These are phyloP conservation scores for Cyberlindnera petersonii DNA, from an alignment of 805 yeast genomes.

Conservation along the genomic window DNA sequence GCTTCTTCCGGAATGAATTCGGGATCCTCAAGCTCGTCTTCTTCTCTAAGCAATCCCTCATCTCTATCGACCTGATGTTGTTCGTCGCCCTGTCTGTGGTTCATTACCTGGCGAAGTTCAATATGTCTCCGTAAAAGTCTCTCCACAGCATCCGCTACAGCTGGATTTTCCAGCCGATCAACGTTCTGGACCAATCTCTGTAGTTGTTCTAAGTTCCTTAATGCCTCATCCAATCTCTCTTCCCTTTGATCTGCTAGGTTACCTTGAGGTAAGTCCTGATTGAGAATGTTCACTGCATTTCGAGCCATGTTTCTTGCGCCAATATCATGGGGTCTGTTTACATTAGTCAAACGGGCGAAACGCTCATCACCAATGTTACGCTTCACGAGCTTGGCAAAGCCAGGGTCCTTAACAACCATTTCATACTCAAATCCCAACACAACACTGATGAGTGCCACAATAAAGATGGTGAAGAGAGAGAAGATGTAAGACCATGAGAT, in stretches of 20 bases:
- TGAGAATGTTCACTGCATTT: too few relatives aligned
- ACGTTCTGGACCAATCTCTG: slow-evolving; percentile 6
- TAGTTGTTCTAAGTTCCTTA: slow-evolving; percentile 7
- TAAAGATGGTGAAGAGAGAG: slow-evolving; percentile 34
- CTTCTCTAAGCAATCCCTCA: slow-evolving; percentile 20
- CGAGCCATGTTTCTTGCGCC: too few relatives aligned
- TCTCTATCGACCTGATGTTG: slow-evolving; percentile 2
- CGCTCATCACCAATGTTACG: slow-evolving; percentile 50
- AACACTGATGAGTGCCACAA: slow-evolving; percentile 39
- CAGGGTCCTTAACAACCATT: slow-evolving; percentile 68
- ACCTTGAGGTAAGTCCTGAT: too few relatives aligned
- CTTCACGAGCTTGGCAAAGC: slow-evolving; percentile 54
- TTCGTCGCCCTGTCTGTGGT: too few relatives aligned
- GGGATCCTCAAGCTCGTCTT: slow-evolving; percentile 29
- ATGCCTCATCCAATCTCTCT: slow-evolving; percentile 2
- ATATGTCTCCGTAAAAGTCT: slow-evolving; percentile 6
- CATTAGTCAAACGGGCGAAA: not conserved
- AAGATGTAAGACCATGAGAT: slow-evolving; percentile 20
- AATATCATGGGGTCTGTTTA: slow-evolving; percentile 8
- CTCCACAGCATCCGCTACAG: slow-evolving; percentile 7
- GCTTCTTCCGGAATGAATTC: slow-evolving; percentile 26
- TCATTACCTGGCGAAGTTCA: slow-evolving; percentile 1
- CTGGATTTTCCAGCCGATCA: slow-evolving; percentile 4
- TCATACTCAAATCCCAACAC: slow-evolving; percentile 59
- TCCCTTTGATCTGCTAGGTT: too few relatives aligned